These are phyloP conservation scores for Ambispora gerdemannii DNA, from an alignment of 192 early-diverging fungal species.

Conservation along the genomic window DNA sequence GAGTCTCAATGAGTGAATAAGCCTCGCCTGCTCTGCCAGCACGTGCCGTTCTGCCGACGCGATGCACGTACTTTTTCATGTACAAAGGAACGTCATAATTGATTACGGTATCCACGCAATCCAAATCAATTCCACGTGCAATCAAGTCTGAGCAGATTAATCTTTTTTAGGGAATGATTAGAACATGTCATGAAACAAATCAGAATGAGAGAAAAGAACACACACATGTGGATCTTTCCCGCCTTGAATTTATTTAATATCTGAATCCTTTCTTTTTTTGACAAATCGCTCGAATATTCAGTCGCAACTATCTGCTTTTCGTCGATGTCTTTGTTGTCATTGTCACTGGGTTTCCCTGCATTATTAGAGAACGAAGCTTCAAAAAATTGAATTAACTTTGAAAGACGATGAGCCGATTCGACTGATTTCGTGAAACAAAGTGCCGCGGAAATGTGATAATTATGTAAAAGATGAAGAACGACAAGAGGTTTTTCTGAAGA, in stretches of 20 bases:
- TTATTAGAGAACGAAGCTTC: conserved; percentile 30
- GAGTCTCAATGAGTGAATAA: conserved; percentile 66
- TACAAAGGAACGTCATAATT: conserved; percentile 84
- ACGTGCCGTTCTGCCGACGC: conserved; percentile 88
- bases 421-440: conserved; percentile 90
- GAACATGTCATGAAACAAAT: background rate
- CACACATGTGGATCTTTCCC: conserved; percentile 61
- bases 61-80: conserved; percentile 87
- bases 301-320: conserved; percentile 45
- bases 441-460: conserved; percentile 54
- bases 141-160: conserved; percentile 85
- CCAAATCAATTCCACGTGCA: conserved; percentile 87
- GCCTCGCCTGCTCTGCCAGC: conserved; percentile 81
- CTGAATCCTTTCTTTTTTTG: conserved; percentile 54
- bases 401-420: conserved; percentile 83
- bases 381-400: conserved; percentile 64
- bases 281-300: conserved; percentile 76
- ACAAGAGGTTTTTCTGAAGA: conserved; percentile 78
- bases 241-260: conserved; percentile 65
- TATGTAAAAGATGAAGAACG: conserved; percentile 77
- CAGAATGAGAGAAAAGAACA: conserved; percentile 1
- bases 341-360: background rate
- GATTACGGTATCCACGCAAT: conserved; percentile 72
- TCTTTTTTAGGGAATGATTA: conserved; percentile 17
- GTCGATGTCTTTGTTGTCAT: too few species aligned